Evolutionary conservation across 2,329 filamentous ascomycete species (phyloP), one percentile per base, ranked within the genome.

Genomic region (Pseudogymnoascus sp.): DNA sequence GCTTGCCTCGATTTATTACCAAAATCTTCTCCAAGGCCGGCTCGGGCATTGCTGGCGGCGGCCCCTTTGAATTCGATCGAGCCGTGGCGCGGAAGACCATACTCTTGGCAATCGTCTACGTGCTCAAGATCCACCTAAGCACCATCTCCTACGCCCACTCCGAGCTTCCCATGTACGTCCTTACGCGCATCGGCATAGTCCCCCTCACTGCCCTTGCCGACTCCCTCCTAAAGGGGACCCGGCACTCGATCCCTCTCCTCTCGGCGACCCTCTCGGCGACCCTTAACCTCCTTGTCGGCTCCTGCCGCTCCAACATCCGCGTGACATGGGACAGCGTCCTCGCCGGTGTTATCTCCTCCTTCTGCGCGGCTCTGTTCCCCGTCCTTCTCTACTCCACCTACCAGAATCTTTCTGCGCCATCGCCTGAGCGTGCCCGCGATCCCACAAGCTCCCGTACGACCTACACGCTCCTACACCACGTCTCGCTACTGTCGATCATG

Each of bases 101-200:
- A 1, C 79, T 78, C 11, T 68, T 80, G 7, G 77, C 80, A 1
- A 68, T 79, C 11, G 74, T 81, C 57, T 82, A 78, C 62, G 71
- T 80, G 25, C 73, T 75, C 28, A 81, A 80, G 65, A 73, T 81
- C 30, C 71, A 79, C 14, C 72, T 82, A 15, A 81, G 78, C 65
- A 82, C 82, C 68, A 74, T 81, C 60, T 80, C 79, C 3, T 82
- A 80, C 64, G 78, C 79, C 60, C 82, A 81, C 63, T 76, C 78
- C 12, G 75, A 77, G 58, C 74, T 81, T 11, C 75, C 78, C 20
- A 78, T 80, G 59, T 82, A 82, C 68, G 75, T 78, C 58, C 72
- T 81, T 38, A 77, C 79, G 14, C 77, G 80, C 36, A 79, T 82
- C 39, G 77, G 75, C 39, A 77, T 80, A 35, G 74, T 80, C 2